Evolutionary conservation across 2,329 filamentous ascomycete genomes (phyloP).

Genomic region (Aschersonia sp.): DNA sequence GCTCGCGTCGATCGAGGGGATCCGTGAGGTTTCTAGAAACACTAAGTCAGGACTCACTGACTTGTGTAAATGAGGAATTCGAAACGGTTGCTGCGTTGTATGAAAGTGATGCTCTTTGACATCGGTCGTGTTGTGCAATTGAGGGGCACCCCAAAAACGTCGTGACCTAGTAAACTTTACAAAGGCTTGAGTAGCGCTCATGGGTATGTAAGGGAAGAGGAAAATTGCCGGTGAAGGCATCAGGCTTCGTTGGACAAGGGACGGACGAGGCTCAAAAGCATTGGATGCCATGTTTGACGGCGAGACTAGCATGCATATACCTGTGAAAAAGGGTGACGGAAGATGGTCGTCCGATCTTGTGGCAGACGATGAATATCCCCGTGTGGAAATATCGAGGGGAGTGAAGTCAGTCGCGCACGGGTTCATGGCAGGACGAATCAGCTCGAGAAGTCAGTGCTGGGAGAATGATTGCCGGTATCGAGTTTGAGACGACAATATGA

Average conservation of each 20-base stretch:
- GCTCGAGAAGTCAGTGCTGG: neutral
- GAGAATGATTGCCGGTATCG: neutral
- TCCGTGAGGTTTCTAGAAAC: neutral
- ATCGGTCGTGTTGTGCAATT: slow-evolving; percentile 2
- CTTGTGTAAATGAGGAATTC: neutral
- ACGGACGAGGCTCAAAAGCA: neutral
- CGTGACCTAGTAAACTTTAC: neutral
- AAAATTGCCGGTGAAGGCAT: neutral
- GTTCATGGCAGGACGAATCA: slow-evolving; percentile 3
- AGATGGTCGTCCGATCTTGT: neutral
- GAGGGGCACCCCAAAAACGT: slow-evolving; percentile 2
- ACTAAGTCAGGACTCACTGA: neutral
- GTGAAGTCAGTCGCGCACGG: slow-evolving; percentile 3
- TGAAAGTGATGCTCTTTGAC: slow-evolving; percentile 3
- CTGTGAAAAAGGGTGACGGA: neutral
- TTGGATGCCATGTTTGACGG: neutral
- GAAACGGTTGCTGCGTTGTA: slow-evolving; percentile 2
- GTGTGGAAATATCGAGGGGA: slow-evolving; percentile 1
- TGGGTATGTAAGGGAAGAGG: neutral
- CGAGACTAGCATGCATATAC: neutral
- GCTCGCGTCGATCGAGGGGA: neutral
- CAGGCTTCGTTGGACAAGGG: neutral
- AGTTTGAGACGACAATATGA: neutral
- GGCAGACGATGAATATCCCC: slow-evolving; percentile 1
- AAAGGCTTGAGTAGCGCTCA: neutral